Evolutionary conservation across 225 moss, liverwort and hornwort species (phyloP).

Genomic region (Polytrichum commune): DNA sequence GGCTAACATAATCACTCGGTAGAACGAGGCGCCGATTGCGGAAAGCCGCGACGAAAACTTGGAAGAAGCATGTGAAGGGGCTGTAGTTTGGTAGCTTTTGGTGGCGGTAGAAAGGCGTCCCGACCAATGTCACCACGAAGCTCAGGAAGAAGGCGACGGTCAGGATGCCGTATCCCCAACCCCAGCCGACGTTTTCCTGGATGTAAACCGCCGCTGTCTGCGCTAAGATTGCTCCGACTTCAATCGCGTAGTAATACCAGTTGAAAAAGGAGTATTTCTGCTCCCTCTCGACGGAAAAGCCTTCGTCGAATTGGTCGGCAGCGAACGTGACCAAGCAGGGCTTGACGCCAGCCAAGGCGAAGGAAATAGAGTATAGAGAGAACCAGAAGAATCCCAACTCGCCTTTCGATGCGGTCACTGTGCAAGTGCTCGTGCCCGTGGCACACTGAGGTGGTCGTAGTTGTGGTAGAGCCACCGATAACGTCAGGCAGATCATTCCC

Average conservation of each 20-base stretch:
- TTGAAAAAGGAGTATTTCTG: slow-evolving; percentile 15
- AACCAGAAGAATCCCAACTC: slow-evolving; percentile 5
- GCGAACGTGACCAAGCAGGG: slow-evolving; percentile 16
- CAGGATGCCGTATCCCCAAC: slow-evolving; percentile 16
- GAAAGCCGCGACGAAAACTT: slow-evolving; percentile 21
- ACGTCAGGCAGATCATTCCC: not conserved
- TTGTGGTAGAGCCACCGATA: not conserved
- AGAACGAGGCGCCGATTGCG: not conserved
- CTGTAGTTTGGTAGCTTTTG: slow-evolving; percentile 10
- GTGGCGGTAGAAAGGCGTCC: slow-evolving; percentile 18
- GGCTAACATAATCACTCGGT: not conserved
- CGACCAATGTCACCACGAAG: not conserved
- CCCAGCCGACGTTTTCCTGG: slow-evolving; percentile 22
- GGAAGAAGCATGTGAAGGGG: slow-evolving; percentile 14
- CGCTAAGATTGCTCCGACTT: slow-evolving; percentile 12
- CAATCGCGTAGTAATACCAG: slow-evolving; percentile 18
- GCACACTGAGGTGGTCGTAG: not conserved
- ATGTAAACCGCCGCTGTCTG: slow-evolving; percentile 18
- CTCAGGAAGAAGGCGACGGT: not conserved
- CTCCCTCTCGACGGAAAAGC: not conserved
- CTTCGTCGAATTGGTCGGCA: slow-evolving; percentile 20
- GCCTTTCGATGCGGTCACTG: too few relatives aligned
- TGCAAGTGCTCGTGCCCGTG: not conserved
- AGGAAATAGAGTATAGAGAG: slow-evolving; percentile 7
- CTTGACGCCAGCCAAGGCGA: slow-evolving; percentile 15